Base-by-base conservation (phyloP, 805 yeast species). In the Hanseniaspora valbyensis region DNA sequence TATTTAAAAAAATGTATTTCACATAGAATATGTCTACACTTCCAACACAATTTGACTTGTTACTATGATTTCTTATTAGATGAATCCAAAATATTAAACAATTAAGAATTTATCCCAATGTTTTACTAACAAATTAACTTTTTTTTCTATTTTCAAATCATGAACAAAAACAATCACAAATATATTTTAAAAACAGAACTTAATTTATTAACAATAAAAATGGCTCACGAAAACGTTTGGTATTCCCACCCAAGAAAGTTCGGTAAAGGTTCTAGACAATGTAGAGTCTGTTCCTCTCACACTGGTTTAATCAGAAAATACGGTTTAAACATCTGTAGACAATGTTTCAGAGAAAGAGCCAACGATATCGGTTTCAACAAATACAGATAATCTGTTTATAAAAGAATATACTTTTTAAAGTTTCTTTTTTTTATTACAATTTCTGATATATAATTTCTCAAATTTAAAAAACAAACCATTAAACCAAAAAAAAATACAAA, bases 181-280 rank as follows among this genome's bases (percentile, higher is more conserved):
- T 9, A 18, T 16, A 38, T 26, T 39, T 38, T 46, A n/a, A 4
- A 38, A 30, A 39, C 32, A 39, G 42, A 39, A 39, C 30, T 39
- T 24, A 38, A 18, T 37, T 32, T 19, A 34, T n/a, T n/a, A n/a
- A n/a, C n/a, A n/a, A n/a, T 29, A 50, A 84, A 76, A 57, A 89
- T 89, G 97, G 96, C 96, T 83, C 97, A 89, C 96, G 96, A 87
- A 83, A 83, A 87, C 88, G 95, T 90, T 82, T 92, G 99, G 99
- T 92, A 76, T 83, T 89, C 97, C 74, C 98, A 92, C 95, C 98
- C 99, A 82, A 87, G 97, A 86, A 89, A 84, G 77, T 90, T 80
- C 88, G 98, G 98, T 77, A 92, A 92, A 86, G 99, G 99, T 78
- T 85, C 97, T 69, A 95, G 99, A 80, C 92, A 86, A 79, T 92